A percentile compares a stretch with the other conserved stretches of the same genome.
phyloP scores from a whole-genome alignment of 2,329 filamentous ascomycete species.

The Botrytis elliptica region DNA sequence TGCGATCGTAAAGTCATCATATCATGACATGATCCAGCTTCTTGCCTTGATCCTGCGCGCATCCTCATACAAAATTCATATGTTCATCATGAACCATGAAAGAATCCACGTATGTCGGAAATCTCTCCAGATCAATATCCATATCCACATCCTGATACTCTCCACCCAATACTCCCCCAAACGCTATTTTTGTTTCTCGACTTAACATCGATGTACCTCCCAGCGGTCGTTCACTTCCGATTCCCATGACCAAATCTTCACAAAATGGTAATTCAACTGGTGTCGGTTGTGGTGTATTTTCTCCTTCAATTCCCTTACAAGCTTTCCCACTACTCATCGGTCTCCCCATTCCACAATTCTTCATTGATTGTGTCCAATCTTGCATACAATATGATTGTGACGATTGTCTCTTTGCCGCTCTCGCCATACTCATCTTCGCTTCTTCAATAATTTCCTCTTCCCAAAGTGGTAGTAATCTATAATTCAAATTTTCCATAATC shows the following conservation, averaged over 20 bases:
- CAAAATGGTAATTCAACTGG: slow-evolving; percentile 11
- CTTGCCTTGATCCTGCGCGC: background rate
- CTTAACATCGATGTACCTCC: slow-evolving; percentile 13
- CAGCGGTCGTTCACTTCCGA: background rate
- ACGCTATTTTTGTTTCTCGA: slow-evolving; percentile 9
- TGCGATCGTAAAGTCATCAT: background rate
- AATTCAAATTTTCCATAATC: slow-evolving; percentile 63
- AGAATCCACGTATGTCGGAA: background rate
- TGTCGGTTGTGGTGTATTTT: slow-evolving; percentile 14
- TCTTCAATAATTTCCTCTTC: slow-evolving; percentile 56
- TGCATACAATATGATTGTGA: slow-evolving; percentile 16
- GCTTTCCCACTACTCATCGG: slow-evolving; percentile 15
- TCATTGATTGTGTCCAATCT: slow-evolving; percentile 4
- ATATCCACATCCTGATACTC: background rate
- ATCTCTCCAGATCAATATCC: background rate
- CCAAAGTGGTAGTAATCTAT: slow-evolving; percentile 61
- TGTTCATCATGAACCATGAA: background rate
- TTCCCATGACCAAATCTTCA: background rate
- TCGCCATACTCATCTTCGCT: slow-evolving; percentile 63
- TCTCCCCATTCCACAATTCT: background rate
- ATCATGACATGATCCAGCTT: background rate
- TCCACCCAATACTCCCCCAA: background rate
- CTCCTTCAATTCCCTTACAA: slow-evolving; percentile 7
- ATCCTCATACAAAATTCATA: background rate
- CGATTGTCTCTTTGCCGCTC: slow-evolving; percentile 44